These are phyloP conservation scores for Plasmodium gaboni DNA, from an alignment of 169 alveolate species.

Conservation along the genomic window DNA sequence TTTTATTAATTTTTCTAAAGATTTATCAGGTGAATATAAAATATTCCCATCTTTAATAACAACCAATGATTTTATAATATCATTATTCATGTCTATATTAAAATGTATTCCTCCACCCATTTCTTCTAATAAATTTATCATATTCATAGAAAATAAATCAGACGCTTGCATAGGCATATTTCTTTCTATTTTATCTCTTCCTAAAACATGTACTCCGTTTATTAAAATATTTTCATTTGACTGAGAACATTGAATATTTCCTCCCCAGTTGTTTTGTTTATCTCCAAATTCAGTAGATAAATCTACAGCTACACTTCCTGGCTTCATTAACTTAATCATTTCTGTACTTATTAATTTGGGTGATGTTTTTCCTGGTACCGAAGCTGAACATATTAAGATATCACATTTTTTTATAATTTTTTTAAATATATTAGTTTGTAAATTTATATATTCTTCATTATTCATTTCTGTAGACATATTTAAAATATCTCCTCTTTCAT, in stretches of 20 bases:
- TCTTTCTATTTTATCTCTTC: conserved; percentile 91
- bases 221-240: conserved; percentile 84
- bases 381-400: conserved; percentile 93
- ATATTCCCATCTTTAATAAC: conserved; percentile 81
- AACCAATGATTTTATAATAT: conserved; percentile 81
- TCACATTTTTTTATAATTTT: conserved; percentile 90
- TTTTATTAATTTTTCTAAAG: conserved; percentile 16
- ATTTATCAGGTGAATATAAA: conserved; percentile 76
- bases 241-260: conserved; percentile 89
- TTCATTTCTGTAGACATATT: conserved; percentile 20
- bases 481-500: conserved; percentile 79
- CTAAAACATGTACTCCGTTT: conserved; percentile 91
- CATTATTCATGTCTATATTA: conserved; percentile 83
- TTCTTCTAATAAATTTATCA: conserved; percentile 85
- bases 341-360: conserved; percentile 91
- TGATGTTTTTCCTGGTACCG: conserved; percentile 93
- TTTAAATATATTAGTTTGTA: conserved; percentile 87
- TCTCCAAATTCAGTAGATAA: conserved; percentile 90
- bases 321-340: conserved; percentile 89
- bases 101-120: conserved; percentile 86
- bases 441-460: conserved; percentile 76
- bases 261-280: conserved; percentile 89
- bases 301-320: conserved; percentile 93
- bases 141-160: conserved; percentile 89
- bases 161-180: conserved; percentile 92